These are phyloP conservation scores for Boletus rubropictus DNA, from an alignment of 768 basidiomycete species.

Conservation along the genomic window DNA sequence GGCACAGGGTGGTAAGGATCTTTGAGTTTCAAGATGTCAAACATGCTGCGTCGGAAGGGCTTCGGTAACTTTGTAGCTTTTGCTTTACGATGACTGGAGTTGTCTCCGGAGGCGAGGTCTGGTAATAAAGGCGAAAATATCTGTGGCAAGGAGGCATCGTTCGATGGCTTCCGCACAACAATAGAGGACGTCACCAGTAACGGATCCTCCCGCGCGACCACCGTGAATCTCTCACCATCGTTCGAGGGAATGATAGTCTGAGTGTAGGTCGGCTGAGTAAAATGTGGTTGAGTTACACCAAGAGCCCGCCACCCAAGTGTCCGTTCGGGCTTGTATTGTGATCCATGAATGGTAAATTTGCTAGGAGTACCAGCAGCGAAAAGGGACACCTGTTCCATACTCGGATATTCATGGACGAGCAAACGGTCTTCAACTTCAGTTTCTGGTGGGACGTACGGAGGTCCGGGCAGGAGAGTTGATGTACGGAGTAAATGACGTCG, in stretches of 20 bases:
- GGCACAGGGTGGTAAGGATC: background rate
- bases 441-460: conserved; percentile 23
- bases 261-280: conserved; percentile 1
- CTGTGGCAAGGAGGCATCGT: conserved; percentile 1
- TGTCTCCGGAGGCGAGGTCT: background rate
- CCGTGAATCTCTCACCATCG: conserved; percentile 23
- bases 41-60: conserved; percentile 19
- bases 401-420: conserved; percentile 13
- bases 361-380: conserved; percentile 24
- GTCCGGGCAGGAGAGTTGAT: conserved; percentile 22
- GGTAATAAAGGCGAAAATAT: conserved; percentile 2
- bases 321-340: conserved; percentile 19
- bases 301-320: conserved; percentile 7
- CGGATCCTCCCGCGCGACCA: conserved; percentile 21
- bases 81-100: background rate
- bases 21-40: conserved; percentile 20
- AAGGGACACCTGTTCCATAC: conserved; percentile 27
- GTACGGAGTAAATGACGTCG: conserved; percentile 4
- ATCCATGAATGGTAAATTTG: conserved; percentile 27
- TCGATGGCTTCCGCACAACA: background rate
- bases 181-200: conserved; percentile 11
- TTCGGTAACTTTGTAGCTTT: conserved; percentile 4
- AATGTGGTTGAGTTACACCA: background rate
- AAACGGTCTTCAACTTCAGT: conserved; percentile 13
- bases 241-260: conserved; percentile 18